Base-by-base conservation (phyloP, 2,329 filamentous ascomycete genomes). In the Fusarium sp. region DNA sequence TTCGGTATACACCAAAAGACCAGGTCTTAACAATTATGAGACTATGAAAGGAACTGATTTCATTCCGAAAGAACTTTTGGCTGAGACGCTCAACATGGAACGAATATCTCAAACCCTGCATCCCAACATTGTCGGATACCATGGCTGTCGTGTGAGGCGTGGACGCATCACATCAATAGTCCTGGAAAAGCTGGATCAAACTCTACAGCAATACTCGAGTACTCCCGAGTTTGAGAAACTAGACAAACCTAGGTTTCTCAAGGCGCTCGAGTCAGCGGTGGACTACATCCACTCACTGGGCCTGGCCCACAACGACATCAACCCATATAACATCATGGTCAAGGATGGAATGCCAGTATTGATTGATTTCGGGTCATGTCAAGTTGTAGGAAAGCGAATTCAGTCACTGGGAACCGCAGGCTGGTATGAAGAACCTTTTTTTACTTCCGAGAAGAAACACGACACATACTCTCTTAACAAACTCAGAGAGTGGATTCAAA, bases 281-380 rank as follows among this genome's bases (percentile, higher is more conserved):
- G 55, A 46, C 36, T 47, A 72, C 44, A 18, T 73, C 4, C 71
- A 73, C 47, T 65, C 65, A 3, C 47, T 72, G 7, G 71, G 67
- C 3, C 43, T 64, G 30, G 65, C 64, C 4, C 71, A 73, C 41
- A 73, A 72, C 55, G 67, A 73, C 47, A 34, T 72, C 23, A 72
- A 72, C 40, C 71, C 71, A 2, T 13, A 46, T 2, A 73, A 73
- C 53, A 67, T 73, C 37, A 59, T 73, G 52, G 18, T 73, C 2
- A 56, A 69, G 18, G 58, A 65, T 31, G 62, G 51, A 5, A 51
- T 39, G 61, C 69, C 69, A 1, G 48, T 69, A 1, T 13, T 73
- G n/a, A 68, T 71, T 18, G 68, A 73, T 34, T 73, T 71, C 46
- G 68, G 61, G 8, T 68, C 67, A 13, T 69, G 55, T 16, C 53